Base-by-base conservation (phyloP, 192 early-diverging fungal genomes). In the Podila epicladia region DNA sequence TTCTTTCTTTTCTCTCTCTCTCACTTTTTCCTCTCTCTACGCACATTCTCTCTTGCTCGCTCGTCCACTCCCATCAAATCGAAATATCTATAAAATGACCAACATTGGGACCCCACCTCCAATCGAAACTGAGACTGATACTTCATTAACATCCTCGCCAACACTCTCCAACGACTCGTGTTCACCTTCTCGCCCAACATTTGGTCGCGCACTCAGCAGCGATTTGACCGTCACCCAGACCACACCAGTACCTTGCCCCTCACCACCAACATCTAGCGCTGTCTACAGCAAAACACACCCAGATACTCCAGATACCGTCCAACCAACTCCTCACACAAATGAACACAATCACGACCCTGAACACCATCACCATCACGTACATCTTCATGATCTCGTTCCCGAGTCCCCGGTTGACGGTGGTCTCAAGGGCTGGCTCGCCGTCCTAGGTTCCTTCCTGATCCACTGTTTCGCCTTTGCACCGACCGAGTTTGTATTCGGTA, bases 401-500 rank as follows among this genome's bases (percentile, higher is more conserved):
- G 38, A 59, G 0, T 75, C 67, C 0, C 53, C 68, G 6, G 19
- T 29, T 7, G 74, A 76, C 26, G 74, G 74, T 17, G 74, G 74
- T 4, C 31, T 45, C 32, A 26, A 66, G 58, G 74, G 74, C 5
- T 76, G 74, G 74, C 57, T 76, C 11, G 74, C 74, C 0, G 74
- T 76, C 4, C 49, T 76, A 2, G 74, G 74, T 0, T 76, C 74
- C 0, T 29, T 76, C 9, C 31, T 76, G 33, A 76, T 76, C 53
- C 74, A 76, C 33, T 68, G 65, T 4, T 76, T 76, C 22, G 74
- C 70, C 57, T 76, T 76, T 76, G 74, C 74, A 28, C 74, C 74
- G 9, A 76, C 74, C 69, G 74, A 76, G 49, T 76, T 76, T 37
- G 38, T 71, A 5, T 76, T 76, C 55, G 74, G 74, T 1, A 64